Conservation (phyloP, 768 basidiomycete species). For the Tricholoma flavovirens region DNA sequence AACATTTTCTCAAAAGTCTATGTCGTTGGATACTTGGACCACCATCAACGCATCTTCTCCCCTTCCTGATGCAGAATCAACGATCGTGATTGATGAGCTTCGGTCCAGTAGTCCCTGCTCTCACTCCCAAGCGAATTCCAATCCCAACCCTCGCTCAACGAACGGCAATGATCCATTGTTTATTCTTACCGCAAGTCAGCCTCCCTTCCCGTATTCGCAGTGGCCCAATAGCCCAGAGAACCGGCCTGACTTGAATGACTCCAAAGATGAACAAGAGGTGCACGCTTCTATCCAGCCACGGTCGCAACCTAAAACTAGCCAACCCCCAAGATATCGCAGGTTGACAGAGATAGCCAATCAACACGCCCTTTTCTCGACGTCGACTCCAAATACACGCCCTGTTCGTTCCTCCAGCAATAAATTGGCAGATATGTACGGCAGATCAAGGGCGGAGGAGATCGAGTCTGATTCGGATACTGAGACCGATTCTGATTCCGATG, state of each 20-base stretch:
- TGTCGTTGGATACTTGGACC: conserved; percentile 19
- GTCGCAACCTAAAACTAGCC: conserved; percentile 11
- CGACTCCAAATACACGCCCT: conserved; percentile 25
- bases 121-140: conserved; percentile 1
- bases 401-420: conserved; percentile 21
- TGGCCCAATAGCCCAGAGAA: conserved; percentile 19
- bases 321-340: conserved; percentile 32
- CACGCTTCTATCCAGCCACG: conserved; percentile 23
- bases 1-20: conserved; percentile 8
- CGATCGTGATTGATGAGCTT: conserved; percentile 22
- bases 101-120: conserved; percentile 17
- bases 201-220: conserved; percentile 51
- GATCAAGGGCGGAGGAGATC: conserved; percentile 25
- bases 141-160: conserved; percentile 1
- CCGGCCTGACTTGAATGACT: conserved; percentile 25
- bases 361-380: conserved; percentile 23
- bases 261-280: conserved; percentile 37
- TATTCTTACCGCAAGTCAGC: conserved; percentile 46
- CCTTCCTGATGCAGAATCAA: conserved; percentile 15
- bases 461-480: conserved; percentile 39
- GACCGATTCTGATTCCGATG: conserved; percentile 35
- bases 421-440: conserved; percentile 33
- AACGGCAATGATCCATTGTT: conserved; percentile 36
- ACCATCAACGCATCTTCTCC: conserved; percentile 18
- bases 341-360: conserved; percentile 52